phyloP scores from a whole-genome alignment of 2,329 filamentous ascomycete species.

The Cladosporium cucumerinum region DNA sequence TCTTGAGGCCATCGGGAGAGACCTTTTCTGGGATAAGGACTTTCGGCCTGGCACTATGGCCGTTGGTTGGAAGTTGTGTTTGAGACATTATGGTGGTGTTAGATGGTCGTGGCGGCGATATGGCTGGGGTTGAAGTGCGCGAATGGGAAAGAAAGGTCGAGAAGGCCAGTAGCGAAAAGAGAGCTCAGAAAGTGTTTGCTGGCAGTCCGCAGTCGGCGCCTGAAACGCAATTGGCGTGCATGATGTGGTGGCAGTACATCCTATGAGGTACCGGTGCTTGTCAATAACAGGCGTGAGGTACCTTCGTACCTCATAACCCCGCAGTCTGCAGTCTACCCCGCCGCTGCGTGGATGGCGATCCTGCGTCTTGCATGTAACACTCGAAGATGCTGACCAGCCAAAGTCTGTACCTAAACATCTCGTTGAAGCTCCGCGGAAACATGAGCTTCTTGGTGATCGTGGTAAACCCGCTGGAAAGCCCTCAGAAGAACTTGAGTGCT shows the following conservation, averaged over 20 bases:
- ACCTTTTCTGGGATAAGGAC: conserved; percentile 77
- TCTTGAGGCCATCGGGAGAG: conserved; percentile 70
- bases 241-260: conserved; percentile 7
- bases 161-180: background rate
- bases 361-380: background rate
- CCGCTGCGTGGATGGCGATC: background rate
- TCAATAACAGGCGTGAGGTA: conserved; percentile 3
- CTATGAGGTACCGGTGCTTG: background rate
- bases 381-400: background rate
- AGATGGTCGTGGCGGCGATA: background rate
- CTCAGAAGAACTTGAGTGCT: conserved; percentile 32
- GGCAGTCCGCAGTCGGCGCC: conserved; percentile 3
- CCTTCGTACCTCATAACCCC: conserved; percentile 9
- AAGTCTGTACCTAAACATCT: conserved; percentile 10
- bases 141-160: background rate
- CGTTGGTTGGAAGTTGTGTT: conserved; percentile 1
- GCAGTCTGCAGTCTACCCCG: conserved; percentile 14
- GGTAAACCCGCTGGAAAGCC: background rate
- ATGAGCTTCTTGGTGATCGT: background rate
- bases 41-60: conserved; percentile 35
- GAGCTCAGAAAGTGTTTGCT: conserved; percentile 6
- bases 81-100: conserved; percentile 8
- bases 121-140: background rate
- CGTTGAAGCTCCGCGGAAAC: background rate
- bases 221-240: conserved; percentile 6